A percentile compares a stretch with the other conserved stretches of the same genome.
These are phyloP conservation scores for Fagus sylvatica DNA, from an alignment of 306 rosid genomes.

Conservation along the genomic window DNA sequence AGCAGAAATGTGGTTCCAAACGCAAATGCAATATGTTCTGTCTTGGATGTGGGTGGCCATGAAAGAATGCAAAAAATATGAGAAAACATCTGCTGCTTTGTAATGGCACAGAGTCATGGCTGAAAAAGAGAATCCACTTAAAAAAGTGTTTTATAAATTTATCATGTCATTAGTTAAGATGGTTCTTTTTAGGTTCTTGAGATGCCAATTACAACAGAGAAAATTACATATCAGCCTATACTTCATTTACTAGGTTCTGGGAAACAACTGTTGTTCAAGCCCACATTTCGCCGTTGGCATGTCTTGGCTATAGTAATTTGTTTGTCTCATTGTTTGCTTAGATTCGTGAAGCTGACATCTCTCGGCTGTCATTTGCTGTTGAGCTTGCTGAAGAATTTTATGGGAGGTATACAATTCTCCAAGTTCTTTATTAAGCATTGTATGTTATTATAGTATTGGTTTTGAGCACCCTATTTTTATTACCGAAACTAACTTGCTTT, in stretches of 20 bases:
- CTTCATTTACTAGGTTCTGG: not conserved
- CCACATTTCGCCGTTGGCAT: not conserved
- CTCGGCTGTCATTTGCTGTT: constrained; percentile 94
- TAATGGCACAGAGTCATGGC: not conserved
- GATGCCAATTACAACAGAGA: not conserved
- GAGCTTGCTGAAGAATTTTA: constrained; percentile 99
- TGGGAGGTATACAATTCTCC: constrained; percentile 71
- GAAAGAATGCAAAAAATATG: not conserved
- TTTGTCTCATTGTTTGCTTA: constrained; percentile 37
- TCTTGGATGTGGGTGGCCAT: not conserved
- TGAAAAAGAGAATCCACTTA: not conserved
- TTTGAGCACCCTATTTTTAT: not conserved
- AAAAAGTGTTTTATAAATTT: not conserved
- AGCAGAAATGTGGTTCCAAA: not conserved
- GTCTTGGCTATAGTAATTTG: constrained; percentile 13
- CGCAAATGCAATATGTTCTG: not conserved
- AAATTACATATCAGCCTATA: not conserved
- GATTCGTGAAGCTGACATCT: constrained; percentile 99
- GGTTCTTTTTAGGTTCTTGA: not conserved
- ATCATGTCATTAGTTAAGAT: not conserved
- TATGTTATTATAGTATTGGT: not conserved
- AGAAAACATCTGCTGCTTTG: not conserved
- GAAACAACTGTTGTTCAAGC: constrained; percentile 4
- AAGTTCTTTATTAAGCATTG: constrained; percentile 13
- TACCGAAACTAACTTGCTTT: constrained; percentile 42